Evolutionary conservation across 2,329 filamentous ascomycete genomes (phyloP).

Genomic region (Botryosphaeria dothidea): DNA sequence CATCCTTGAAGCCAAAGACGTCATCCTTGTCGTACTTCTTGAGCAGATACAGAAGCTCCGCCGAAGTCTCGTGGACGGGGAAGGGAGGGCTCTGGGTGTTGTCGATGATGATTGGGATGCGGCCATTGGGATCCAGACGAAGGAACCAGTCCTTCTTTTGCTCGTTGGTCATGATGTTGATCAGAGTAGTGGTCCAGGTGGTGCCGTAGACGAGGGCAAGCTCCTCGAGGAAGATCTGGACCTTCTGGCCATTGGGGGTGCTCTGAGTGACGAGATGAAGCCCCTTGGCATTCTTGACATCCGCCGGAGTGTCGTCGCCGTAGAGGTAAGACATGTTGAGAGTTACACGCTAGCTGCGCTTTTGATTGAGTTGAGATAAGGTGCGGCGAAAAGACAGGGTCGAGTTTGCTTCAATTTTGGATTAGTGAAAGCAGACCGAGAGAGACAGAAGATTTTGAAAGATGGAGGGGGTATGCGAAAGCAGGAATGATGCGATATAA

Average conservation of each 20-base stretch:
- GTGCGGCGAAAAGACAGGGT: background rate
- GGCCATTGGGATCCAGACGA: constrained; percentile 37
- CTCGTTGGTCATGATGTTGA: constrained; percentile 53
- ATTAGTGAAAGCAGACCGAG: background rate
- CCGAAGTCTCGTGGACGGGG: constrained; percentile 55
- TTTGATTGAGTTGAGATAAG: background rate
- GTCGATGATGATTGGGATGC: constrained; percentile 12
- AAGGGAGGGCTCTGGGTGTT: constrained; percentile 32
- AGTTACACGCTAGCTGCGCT: background rate
- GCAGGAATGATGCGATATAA: background rate
- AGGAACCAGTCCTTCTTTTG: constrained; percentile 60
- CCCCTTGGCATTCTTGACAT: constrained; percentile 51
- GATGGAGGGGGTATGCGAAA: background rate
- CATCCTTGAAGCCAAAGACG: constrained; percentile 54
- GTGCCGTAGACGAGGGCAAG: constrained; percentile 51
- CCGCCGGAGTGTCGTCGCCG: constrained; percentile 46
- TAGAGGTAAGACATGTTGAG: constrained; percentile 44
- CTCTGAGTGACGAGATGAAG: constrained; percentile 54
- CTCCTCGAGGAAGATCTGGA: constrained; percentile 58
- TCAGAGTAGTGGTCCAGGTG: constrained; percentile 14
- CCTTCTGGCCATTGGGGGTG: constrained; percentile 55
- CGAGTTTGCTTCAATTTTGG: background rate
- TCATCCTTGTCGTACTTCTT: constrained; percentile 52
- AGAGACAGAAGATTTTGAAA: background rate
- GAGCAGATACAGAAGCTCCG: constrained; percentile 55